Evolutionary conservation across 1,284 basidiomycete genomes (phyloP), one percentile per base, ranked within the genome.

Genomic region (Malassezia arunalokei): DNA sequence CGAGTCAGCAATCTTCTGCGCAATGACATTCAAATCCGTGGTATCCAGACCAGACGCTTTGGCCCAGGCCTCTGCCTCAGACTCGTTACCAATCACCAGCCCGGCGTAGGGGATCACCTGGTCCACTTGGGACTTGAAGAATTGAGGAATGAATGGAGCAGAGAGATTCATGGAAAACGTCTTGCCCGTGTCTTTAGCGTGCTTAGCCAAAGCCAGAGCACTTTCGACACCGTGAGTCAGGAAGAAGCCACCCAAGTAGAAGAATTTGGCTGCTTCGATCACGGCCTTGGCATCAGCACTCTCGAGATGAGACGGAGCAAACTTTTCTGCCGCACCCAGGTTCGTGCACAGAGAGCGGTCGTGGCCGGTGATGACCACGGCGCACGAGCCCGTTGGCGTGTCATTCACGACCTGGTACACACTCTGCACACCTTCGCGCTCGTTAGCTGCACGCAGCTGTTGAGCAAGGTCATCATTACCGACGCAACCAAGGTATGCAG

Each of bases 231-330:
- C 91, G 74, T 98, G 92, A 20, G 92, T 94, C 60, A 98, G 80
- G 82, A 98, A 96, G 79, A 86, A 98, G 15, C 94, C 92, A 67
- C 90, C 94, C 57, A 96, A 82, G 79, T 98, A 98, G 78, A 83
- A 94, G 74, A 83, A 81, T 72, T 86, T 84, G 53, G 91, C 91
- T 47, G 77, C 79, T 29, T 86, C 79, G 66, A 96, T 79, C 58
- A 88, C 78, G 43, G 83, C 79, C 43, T 87, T 82, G 57, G 95
- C 83, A 58, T 79, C 77, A 28, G 83, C 78, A n/a, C 85, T 84
- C 28, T 80, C 78, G 48, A 96, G 79, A 76, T 95, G 88, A 14
- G 81, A 78, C 59, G 81, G 78, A 42, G 83, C 81, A 76, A 95
- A 95, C 75, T 83, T 84, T 76, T 95, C 89, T 12, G 94, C 92